These are phyloP conservation scores for Ophiocordyceps camponoti-saundersi DNA, from an alignment of 2,329 filamentous ascomycete species.

Conservation along the genomic window DNA sequence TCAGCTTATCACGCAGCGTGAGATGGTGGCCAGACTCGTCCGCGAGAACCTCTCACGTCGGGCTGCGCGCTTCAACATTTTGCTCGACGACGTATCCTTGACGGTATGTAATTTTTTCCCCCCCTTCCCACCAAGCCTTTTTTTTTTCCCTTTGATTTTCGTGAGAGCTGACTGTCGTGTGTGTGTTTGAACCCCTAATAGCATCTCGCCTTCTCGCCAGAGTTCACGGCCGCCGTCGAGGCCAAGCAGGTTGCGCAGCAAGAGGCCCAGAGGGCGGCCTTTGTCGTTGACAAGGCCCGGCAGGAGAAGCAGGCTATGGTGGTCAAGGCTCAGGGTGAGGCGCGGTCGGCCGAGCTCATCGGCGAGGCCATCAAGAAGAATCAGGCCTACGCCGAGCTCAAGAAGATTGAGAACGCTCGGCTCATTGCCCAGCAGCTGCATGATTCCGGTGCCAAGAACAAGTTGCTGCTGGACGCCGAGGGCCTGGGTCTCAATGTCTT, in stretches of 20 bases:
- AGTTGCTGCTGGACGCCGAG: conserved; percentile 80
- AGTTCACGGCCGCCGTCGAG: conserved; percentile 58
- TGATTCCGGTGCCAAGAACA: conserved; percentile 75
- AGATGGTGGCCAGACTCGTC: conserved; percentile 83
- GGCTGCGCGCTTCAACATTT: conserved; percentile 91
- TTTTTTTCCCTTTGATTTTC: not conserved
- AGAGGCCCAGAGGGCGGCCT: conserved; percentile 91
- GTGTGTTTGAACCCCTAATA: conserved; percentile 14
- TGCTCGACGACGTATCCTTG: conserved; percentile 90
- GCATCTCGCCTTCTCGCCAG: conserved; percentile 58
- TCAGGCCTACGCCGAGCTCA: conserved; percentile 88
- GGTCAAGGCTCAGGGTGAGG: conserved; percentile 96
- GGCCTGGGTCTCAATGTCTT: conserved; percentile 84
- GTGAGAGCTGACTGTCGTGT: not conserved
- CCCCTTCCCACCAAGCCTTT: not conserved
- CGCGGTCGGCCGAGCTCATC: conserved; percentile 90
- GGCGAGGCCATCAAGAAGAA: conserved; percentile 99
- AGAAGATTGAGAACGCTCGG: conserved; percentile 94
- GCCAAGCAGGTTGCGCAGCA: conserved; percentile 67
- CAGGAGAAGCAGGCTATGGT: conserved; percentile 99
- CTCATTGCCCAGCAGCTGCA: conserved; percentile 78
- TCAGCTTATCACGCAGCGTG: conserved; percentile 96
- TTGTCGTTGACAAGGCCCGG: conserved; percentile 94
- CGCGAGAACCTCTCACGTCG: conserved; percentile 82
- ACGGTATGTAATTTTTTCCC: conserved; percentile 49